Base-by-base conservation (phyloP, 2,329 filamentous ascomycete genomes). In the Septoria petroselini region DNA sequence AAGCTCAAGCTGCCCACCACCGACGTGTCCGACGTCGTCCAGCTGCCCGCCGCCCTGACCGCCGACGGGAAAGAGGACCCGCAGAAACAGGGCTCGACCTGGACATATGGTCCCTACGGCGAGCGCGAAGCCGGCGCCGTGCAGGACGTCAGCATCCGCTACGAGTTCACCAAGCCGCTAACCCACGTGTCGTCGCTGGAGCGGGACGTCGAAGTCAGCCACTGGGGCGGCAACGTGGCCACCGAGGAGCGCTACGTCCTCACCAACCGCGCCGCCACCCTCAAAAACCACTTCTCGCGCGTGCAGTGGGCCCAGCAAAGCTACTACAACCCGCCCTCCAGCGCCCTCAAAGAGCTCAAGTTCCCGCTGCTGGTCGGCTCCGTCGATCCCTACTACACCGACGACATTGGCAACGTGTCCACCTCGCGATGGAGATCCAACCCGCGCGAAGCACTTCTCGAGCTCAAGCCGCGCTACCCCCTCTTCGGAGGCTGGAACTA, bases 401-500 rank as follows among this genome's bases (percentile, higher is more conserved):
- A 98, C 68, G 87, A 89, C 62, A 95, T 98, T 65, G 93, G 93
- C 60, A 98, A 98, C 66, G 90, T 98, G 23, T 95, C 91, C 21
- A 98, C 93, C 1, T 95, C 90, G 48, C 81, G 81, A 55, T 98
- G 95, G 79, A 81, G 91, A 55, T 82, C 77, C 59, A 87, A 82
- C 67, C 81, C 79, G 34, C 54, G 63, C 11, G 68, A 70, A 39
- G 85, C 88, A n/a, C 74, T 85, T 34, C 79, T 98, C 21, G 91
- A 96, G 70, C 78, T 96, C 56, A 93, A 91, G 76, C 93, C 93
- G 15, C 83, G 93, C 44, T 98, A 95, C 70, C 93, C 93, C n/a
- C 70, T 98, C 18, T 98, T 96, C 64, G 93, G 93, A 53, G 90
- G 88, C 53, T 98, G 93, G 93, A 95, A 95, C 71, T 97, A 96